Conservation (phyloP, 169 alveolate species). For the Plasmodium knowlesi region DNA sequence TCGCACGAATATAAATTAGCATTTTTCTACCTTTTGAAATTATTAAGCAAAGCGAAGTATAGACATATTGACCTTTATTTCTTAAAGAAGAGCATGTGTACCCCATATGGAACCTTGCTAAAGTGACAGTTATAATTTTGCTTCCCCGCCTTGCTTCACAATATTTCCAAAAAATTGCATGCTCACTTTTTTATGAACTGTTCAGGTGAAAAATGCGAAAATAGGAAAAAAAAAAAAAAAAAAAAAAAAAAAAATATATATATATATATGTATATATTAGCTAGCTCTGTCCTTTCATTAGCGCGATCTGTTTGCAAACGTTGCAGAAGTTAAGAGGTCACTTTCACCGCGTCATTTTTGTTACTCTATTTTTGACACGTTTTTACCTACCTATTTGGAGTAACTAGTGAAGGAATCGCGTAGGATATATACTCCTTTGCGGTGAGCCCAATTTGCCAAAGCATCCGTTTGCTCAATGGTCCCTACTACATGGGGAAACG, state of each 20-base stretch:
- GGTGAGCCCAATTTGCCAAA: background rate
- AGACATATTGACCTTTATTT: background rate
- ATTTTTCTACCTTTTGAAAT: background rate
- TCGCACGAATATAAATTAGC: background rate
- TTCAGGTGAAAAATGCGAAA: background rate
- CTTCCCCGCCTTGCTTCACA: background rate
- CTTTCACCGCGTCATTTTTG: background rate
- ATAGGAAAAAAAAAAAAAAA: background rate
- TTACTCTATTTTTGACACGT: background rate
- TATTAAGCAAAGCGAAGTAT: background rate
- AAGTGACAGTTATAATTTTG: background rate
- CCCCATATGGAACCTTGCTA: background rate
- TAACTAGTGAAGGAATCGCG: background rate
- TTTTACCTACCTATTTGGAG: background rate
- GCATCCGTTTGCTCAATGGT: background rate
- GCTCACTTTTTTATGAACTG: background rate
- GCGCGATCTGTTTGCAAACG: background rate
- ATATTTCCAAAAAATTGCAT: background rate
- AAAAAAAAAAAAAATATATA: no score
- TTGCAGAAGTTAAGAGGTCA: background rate
- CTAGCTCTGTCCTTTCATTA: background rate
- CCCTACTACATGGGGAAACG: background rate
- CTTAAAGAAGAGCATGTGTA: background rate
- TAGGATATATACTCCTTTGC: background rate
- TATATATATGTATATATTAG: no score